Conservation (phyloP, 192 early-diverging fungal species). For the Coemansia sp. region DNA sequence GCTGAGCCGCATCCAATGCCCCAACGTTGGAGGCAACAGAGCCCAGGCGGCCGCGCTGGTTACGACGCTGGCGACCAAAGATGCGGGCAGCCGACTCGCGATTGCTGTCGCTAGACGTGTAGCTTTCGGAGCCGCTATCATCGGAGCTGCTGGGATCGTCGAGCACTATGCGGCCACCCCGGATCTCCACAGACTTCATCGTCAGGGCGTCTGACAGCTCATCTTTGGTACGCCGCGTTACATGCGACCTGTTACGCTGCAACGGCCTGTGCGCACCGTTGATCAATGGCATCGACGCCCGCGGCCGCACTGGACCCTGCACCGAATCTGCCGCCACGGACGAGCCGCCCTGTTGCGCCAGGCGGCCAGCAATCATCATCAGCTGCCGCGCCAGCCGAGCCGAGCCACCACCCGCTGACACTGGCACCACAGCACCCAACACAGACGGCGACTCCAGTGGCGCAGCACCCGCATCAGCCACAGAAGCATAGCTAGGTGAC, state of each 20-base stretch:
- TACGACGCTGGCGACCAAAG: constrained; percentile 9
- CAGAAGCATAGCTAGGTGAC: constrained; percentile 2
- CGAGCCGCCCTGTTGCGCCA: constrained; percentile 6
- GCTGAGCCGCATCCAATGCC: background rate
- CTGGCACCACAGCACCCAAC: background rate
- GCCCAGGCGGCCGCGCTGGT: constrained; percentile 1
- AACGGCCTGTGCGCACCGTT: constrained; percentile 23
- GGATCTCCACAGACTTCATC: constrained; percentile 57
- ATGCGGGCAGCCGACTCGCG: constrained; percentile 8
- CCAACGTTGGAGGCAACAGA: constrained; percentile 2
- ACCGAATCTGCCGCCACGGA: constrained; percentile 15
- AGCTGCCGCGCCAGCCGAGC: constrained; percentile 31
- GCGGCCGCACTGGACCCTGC: constrained; percentile 32
- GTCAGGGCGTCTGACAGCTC: constrained; percentile 51
- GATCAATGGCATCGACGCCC: constrained; percentile 54
- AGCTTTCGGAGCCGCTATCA: constrained; percentile 12
- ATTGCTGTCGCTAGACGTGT: constrained; percentile 9
- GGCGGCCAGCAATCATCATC: constrained; percentile 24
- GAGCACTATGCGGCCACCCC: constrained; percentile 50
- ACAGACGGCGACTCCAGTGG: constrained; percentile 19
- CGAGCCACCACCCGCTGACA: constrained; percentile 12
- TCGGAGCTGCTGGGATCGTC: constrained; percentile 50
- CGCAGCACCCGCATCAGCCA: background rate
- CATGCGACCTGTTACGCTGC: constrained; percentile 47
- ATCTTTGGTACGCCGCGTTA: constrained; percentile 20